These are phyloP conservation scores for Trypanosoma boissoni DNA, from an alignment of 208 protist genomes.

Conservation along the genomic window DNA sequence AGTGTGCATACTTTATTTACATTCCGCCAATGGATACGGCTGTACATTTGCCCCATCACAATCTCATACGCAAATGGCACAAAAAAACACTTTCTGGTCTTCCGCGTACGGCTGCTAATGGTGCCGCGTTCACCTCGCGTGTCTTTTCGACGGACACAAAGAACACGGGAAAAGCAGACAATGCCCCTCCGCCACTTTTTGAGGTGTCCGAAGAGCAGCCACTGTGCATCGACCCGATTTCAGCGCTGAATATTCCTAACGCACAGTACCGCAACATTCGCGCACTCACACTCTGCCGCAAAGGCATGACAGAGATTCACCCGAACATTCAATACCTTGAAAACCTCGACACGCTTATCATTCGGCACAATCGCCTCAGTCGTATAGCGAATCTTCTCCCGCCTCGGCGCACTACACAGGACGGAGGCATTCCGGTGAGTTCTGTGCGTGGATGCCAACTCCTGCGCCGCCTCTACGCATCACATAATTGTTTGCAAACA, in stretches of 20 bases:
- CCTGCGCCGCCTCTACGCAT: constrained; percentile 35
- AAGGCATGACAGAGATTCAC: constrained; percentile 58
- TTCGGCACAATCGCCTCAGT: constrained; percentile 57
- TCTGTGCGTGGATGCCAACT: constrained; percentile 39
- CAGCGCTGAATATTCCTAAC: constrained; percentile 37
- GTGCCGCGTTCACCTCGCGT: not conserved
- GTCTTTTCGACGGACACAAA: not conserved
- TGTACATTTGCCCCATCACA: not conserved
- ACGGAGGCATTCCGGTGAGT: not conserved
- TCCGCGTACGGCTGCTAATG: not conserved
- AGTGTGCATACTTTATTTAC: not conserved
- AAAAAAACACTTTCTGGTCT: not conserved
- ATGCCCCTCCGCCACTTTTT: constrained; percentile 22
- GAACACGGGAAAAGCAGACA: not conserved
- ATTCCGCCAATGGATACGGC: constrained; percentile 9
- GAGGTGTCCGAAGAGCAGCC: constrained; percentile 29
- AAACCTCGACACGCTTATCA: constrained; percentile 56
- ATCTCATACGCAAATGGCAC: constrained; percentile 6
- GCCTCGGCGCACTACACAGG: not conserved
- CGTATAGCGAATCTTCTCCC: constrained; percentile 49
- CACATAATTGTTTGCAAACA: constrained; percentile 25
- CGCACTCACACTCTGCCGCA: constrained; percentile 44
- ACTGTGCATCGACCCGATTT: constrained; percentile 55
- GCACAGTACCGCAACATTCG: constrained; percentile 30
- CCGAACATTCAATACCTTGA: constrained; percentile 55